phyloP scores from a whole-genome alignment of 306 rosid genomes.

The Trifolium fragiferum region DNA sequence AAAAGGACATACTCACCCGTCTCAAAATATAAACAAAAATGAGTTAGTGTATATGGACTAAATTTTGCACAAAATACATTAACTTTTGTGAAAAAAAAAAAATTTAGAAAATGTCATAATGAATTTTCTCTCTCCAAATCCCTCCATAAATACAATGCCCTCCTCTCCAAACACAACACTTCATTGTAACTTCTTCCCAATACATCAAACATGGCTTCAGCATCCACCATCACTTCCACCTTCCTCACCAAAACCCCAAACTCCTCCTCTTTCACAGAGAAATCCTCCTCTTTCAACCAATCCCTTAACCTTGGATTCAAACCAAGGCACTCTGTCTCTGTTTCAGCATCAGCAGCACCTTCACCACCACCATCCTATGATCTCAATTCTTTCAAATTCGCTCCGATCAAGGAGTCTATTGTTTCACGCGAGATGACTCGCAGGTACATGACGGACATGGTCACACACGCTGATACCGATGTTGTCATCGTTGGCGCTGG shows the following conservation, averaged over 20 bases:
- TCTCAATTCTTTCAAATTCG: conserved; percentile 33
- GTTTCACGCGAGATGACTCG: conserved; percentile 91
- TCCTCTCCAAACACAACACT: neutral
- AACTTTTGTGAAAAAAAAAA: too few species aligned
- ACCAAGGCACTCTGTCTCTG: conserved; percentile 43
- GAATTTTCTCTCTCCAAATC: neutral
- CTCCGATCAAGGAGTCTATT: conserved; percentile 61
- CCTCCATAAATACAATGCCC: neutral
- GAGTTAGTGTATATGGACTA: too few species aligned
- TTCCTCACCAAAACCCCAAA: conserved; percentile 50
- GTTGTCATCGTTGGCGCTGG: conserved; percentile 85
- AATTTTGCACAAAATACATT: too few species aligned
- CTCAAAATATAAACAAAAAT: too few species aligned
- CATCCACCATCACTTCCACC: conserved; percentile 51
- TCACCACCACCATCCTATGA: conserved; percentile 43
- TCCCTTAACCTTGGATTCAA: conserved; percentile 44
- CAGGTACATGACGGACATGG: conserved; percentile 89
- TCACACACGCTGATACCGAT: conserved; percentile 85
- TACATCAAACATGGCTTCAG: conserved; percentile 56
- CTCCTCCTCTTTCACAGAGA: conserved; percentile 21
- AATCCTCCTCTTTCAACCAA: conserved; percentile 50
- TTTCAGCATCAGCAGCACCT: conserved; percentile 45
- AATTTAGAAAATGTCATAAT: too few species aligned
- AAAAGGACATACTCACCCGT: too few species aligned
- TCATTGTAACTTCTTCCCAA: neutral